Evolutionary conservation across 371 early-diverging fungal species (phyloP).

Genomic region (Mortierella sp.): DNA sequence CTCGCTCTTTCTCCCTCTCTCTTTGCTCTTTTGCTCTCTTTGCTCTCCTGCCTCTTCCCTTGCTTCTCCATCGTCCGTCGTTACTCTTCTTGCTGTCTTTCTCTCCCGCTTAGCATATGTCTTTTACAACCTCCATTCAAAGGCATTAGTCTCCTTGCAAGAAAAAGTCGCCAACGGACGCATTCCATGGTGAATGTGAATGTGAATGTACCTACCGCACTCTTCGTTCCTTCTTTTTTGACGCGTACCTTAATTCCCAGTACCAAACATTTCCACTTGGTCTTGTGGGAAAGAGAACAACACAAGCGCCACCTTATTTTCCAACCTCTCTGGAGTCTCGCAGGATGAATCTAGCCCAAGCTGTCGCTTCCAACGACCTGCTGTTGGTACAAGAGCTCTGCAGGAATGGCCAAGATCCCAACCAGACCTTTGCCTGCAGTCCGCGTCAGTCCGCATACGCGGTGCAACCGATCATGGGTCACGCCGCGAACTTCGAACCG

Average conservation of each 20-base stretch:
- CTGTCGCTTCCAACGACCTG: conserved; percentile 64
- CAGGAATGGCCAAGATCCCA: conserved; percentile 64
- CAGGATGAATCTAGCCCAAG: conserved; percentile 63
- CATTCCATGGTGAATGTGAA: background rate
- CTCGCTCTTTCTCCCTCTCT: conserved; percentile 1
- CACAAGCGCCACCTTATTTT: background rate
- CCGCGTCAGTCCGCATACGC: conserved; percentile 44
- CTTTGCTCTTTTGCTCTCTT: background rate
- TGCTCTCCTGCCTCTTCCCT: background rate
- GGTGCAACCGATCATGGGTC: conserved; percentile 55
- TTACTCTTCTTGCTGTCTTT: background rate
- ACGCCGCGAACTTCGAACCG: conserved; percentile 51
- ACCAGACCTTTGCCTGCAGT: conserved; percentile 62
- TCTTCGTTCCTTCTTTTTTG: too few relatives aligned
- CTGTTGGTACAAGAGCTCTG: conserved; percentile 57
- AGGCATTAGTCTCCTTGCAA: too few relatives aligned
- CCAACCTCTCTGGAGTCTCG: too few relatives aligned
- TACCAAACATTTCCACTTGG: too few relatives aligned
- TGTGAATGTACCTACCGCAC: too few relatives aligned
- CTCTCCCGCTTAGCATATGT: background rate
- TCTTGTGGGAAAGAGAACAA: background rate
- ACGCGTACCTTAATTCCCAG: too few relatives aligned
- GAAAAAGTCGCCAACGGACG: too few relatives aligned
- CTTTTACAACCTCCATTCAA: conserved; percentile 1
- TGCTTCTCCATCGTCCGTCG: background rate